Evolutionary conservation across 257 asterid genomes (phyloP).

Genomic region (Plectranthus barbatus): DNA sequence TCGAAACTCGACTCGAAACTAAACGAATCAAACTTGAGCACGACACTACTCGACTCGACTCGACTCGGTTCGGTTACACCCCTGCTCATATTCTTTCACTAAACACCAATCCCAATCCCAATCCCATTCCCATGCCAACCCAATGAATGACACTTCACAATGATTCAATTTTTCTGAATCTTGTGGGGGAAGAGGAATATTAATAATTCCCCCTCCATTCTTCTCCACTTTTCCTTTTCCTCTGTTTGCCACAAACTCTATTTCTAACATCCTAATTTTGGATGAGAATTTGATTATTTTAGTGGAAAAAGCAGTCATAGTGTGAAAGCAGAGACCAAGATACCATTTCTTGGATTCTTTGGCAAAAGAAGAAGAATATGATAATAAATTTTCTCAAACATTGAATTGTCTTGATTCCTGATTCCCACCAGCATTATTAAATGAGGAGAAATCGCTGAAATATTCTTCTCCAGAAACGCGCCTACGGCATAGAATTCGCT

Average conservation of each 20-base stretch:
- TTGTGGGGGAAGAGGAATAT: slow-evolving; percentile 13
- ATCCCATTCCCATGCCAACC: too few relatives aligned
- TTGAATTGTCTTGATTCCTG: slow-evolving; percentile 4
- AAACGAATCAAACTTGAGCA: too few relatives aligned
- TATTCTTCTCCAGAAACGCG: background rate
- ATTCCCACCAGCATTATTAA: background rate
- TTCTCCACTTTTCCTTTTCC: too few relatives aligned
- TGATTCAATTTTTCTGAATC: slow-evolving; percentile 20
- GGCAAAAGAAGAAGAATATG: background rate
- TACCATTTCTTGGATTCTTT: slow-evolving; percentile 21
- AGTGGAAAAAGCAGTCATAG: background rate
- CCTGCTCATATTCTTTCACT: too few relatives aligned
- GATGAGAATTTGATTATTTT: background rate
- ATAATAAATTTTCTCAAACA: background rate
- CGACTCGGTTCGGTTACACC: too few relatives aligned
- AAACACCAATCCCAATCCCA: too few relatives aligned
- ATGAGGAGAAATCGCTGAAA: background rate
- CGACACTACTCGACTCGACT: too few relatives aligned
- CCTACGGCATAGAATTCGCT: background rate
- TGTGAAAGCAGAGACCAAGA: background rate
- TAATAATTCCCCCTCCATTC: background rate
- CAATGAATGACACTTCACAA: slow-evolving; percentile 16
- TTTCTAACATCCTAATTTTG: too few relatives aligned
- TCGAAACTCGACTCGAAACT: too few relatives aligned
- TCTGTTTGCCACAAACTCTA: too few relatives aligned